A percentile compares a stretch with the other conserved stretches of the same genome.
Conservation (phyloP, 1,284 basidiomycete genomes). For the Sporisorium sorghi region DNA sequence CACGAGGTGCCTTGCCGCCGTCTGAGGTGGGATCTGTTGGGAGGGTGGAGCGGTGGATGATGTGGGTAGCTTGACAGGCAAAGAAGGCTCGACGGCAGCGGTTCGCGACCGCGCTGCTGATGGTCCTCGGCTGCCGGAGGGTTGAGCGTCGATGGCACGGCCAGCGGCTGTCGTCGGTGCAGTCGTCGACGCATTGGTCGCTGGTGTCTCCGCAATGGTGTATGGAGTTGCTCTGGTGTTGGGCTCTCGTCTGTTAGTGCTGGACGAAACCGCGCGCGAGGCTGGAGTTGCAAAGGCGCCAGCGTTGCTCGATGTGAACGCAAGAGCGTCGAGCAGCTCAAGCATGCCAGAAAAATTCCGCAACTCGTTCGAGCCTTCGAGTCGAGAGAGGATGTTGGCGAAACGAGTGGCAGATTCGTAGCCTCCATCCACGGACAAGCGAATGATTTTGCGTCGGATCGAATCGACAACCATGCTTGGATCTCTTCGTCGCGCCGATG, state of each 20-base stretch:
- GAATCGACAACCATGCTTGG: conserved; percentile 32
- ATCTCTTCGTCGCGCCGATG: conserved; percentile 18
- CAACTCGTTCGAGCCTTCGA: conserved; percentile 21
- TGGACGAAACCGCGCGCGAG: conserved; percentile 23
- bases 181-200: conserved; percentile 20
- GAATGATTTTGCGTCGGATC: conserved; percentile 41
- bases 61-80: conserved; percentile 4
- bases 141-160: conserved; percentile 4
- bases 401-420: conserved; percentile 45
- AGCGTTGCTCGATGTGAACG: conserved; percentile 36
- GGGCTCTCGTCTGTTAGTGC: conserved; percentile 23
- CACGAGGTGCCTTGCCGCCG: conserved; percentile 23
- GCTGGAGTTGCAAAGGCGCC: conserved; percentile 33
- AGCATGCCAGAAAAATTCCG: conserved; percentile 43
- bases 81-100: conserved; percentile 4
- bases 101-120: conserved; percentile 15
- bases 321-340: conserved; percentile 40
- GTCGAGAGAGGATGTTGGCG: conserved; percentile 34
- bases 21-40: neutral
- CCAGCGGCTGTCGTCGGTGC: conserved; percentile 16
- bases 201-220: conserved; percentile 32
- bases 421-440: conserved; percentile 47
- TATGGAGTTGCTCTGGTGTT: conserved; percentile 31
- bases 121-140: conserved; percentile 12
- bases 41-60: neutral